Evolutionary conservation across 2,329 filamentous ascomycete genomes (phyloP), one percentile per base, ranked within the genome.

Genomic region (Cryphonectria nitschkei): DNA sequence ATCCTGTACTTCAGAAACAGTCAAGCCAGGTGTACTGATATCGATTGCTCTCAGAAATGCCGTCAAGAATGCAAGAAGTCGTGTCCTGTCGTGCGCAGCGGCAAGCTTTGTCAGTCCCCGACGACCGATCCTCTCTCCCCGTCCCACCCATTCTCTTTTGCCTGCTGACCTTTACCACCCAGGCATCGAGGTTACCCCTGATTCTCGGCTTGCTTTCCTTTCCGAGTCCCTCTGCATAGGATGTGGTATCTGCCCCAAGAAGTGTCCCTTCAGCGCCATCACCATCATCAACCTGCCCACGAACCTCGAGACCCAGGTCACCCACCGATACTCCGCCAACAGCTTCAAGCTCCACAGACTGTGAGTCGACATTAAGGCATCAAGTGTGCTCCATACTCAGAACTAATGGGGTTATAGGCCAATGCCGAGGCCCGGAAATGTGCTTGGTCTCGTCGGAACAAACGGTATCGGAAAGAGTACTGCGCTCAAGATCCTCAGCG

Each of bases 391-490:
- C 7, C 29, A 39, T 34, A 58, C 14, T 50, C 32, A 14, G 37
- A 46, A 39, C 60, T 68, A 43, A 68, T 60, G 32, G 14, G 54
- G 26, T 16, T 14, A 63, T 50, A 68, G 67, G 79, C 96, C 97
- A 70, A 98, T 95, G 89, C 96, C 96, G 74, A 91, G 96, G 73
- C 95, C 96, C 43, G 96, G 96, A 74, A 94, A 98, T 80, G 97
- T 99, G 41, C 85, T 99, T 70, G 96, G 96, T 86, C 88, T 99
- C 67, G 97, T 99, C 61, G 97, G 96, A 82, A 98, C 96, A 77
- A 99, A 99, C 90, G 96, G 97, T 94, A 99, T 98, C 78, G 96
- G 96, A 83, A 99, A 99, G 90, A 98, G 94, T 85, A 99, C 96
- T n/a, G 97, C 96, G 11, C 86, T 99, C 82, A 99, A 99, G 87